Base-by-base conservation (phyloP, 1,139 yeast species). In the Yamadazyma mexicana region DNA sequence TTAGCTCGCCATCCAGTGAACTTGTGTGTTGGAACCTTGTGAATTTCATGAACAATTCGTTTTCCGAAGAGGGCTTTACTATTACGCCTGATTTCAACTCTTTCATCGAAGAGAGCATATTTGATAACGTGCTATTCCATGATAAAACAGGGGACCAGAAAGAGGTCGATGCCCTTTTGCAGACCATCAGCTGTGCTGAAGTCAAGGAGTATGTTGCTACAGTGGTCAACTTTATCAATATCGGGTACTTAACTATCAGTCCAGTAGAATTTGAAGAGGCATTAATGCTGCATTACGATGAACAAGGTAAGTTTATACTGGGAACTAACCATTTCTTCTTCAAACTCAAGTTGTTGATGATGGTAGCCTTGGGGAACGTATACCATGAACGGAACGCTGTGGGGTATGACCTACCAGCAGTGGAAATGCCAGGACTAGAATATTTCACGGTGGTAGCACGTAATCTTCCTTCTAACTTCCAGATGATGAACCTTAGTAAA, bases 1-100 rank as follows among this genome's bases (percentile, higher is more conserved):
- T 62, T 14, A 59, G 59, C 1, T 59, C 63, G 3, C 63, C 61
- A 1, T 52, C 64, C 1, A 40, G 57, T 41, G 66, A 62, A 36
- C 43, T 62, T 12, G 51, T 62, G 2, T 54, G 61, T 30, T 60
- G 62, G 62, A 59, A 57, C 34, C 42, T 62, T 20, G 52, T 53
- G 10, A 56, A 53, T 29, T 55, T 54, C 36, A 47, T 50, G 22
- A 40, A 29, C 26, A 24, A 28, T 18, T 17, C 46, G 10, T 11
- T 34, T 15, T 40, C 40, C n/a, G 38, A 42, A 22, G 43, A 39
- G 10, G 45, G 46, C 37, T 17, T 42, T 23, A 43, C 40, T 1
- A 47, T 56, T 9, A 51, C 61, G 4, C 66, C 66, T 1, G 60
- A 51, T 26, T 61, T 59, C 44, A 56, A 49, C 34, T 45, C 61